A percentile compares a stretch with the other conserved stretches of the same genome.
phyloP scores from a whole-genome alignment of 371 early-diverging fungal species.

The Rhizopus delemar region DNA sequence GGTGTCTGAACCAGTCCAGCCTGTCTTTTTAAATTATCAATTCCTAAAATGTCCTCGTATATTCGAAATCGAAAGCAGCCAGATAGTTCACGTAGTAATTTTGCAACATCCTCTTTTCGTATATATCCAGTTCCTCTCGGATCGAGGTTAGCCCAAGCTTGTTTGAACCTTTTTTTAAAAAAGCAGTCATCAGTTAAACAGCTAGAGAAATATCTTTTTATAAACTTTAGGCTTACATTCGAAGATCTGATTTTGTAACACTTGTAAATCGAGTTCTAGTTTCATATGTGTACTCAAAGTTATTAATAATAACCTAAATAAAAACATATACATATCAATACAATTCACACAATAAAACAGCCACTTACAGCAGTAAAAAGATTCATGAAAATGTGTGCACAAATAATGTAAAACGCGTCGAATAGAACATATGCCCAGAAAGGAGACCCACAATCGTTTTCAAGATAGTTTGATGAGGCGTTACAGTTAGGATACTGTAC shows the following conservation, averaged over 20 bases:
- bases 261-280: constrained; percentile 56
- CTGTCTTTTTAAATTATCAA: constrained; percentile 17
- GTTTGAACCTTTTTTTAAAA: constrained; percentile 41
- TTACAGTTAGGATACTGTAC: constrained; percentile 53
- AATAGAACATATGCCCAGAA: constrained; percentile 60
- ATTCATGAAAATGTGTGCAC: constrained; percentile 62
- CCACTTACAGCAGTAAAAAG: constrained; percentile 60
- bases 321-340: not conserved
- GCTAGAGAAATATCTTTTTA: not conserved
- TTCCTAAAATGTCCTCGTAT: constrained; percentile 41
- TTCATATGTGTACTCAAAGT: constrained; percentile 63
- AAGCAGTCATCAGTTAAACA: not conserved
- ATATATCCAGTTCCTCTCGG: constrained; percentile 56
- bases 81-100: constrained; percentile 43
- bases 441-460: constrained; percentile 56
- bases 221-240: constrained; percentile 34
- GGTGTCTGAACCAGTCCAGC: not conserved
- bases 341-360: not conserved
- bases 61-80: constrained; percentile 52
- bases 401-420: constrained; percentile 56
- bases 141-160: constrained; percentile 62
- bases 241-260: constrained; percentile 55
- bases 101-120: constrained; percentile 49
- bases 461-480: constrained; percentile 43
- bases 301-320: constrained; percentile 54